Percentiles rank a stretch among this genome's conserved stretches.
These are phyloP conservation scores for Phoma sp. DNA, from an alignment of 2,329 filamentous ascomycete species.

Conservation along the genomic window DNA sequence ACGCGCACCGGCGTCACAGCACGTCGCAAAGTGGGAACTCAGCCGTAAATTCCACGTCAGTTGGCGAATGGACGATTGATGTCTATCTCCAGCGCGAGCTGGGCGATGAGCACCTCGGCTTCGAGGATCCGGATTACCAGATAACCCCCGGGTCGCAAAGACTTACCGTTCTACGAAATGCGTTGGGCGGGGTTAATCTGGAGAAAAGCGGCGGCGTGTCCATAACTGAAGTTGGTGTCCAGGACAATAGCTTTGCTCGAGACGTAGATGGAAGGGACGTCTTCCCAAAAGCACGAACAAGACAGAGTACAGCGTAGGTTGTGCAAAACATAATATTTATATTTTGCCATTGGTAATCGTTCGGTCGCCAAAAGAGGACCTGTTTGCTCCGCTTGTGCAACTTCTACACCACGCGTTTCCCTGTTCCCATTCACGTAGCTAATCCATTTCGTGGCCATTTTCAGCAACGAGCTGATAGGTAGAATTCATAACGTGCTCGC, in stretches of 20 bases:
- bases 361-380: no score
- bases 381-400: no score
- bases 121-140: conserved; percentile 14
- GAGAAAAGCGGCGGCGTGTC: neutral
- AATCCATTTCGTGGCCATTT: no score
- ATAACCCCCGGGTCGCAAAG: neutral
- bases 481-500: no score
- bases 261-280: neutral
- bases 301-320: no score
- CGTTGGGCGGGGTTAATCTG: neutral
- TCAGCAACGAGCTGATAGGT: no score
- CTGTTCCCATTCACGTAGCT: no score
- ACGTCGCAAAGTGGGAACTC: neutral
- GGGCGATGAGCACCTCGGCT: neutral
- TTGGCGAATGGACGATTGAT: conserved; percentile 2
- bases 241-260: neutral
- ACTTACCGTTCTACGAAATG: neutral
- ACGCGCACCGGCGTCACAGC: neutral
- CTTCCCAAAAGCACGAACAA: no score
- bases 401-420: no score
- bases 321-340: no score
- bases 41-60: conserved; percentile 10
- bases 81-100: neutral
- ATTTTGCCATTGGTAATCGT: no score
- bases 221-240: neutral